Percentiles rank a stretch among this genome's conserved stretches.
Evolutionary conservation across 495 filamentous ascomycete genomes (phyloP).

Genomic region (Hypoxylon rickii): DNA sequence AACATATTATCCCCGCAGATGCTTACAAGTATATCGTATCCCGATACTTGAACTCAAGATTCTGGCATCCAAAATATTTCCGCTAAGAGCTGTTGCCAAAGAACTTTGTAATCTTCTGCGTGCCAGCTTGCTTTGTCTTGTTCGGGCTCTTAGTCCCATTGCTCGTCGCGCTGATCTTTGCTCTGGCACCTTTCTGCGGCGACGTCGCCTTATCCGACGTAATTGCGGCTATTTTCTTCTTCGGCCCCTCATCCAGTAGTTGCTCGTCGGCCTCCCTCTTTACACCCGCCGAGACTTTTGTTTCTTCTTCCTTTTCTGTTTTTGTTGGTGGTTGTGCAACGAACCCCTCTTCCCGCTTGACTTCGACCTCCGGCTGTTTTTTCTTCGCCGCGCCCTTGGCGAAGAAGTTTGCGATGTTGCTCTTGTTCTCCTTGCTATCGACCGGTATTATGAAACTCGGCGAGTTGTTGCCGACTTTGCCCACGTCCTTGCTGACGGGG

Average conservation of each 20-base stretch:
- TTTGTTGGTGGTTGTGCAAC: slow-evolving; percentile 26
- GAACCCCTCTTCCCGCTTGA: slow-evolving; percentile 34
- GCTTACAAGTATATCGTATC: no score
- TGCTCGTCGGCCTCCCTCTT: slow-evolving; percentile 62
- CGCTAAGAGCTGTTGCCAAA: slow-evolving; percentile 64
- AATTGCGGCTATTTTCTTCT: slow-evolving; percentile 50
- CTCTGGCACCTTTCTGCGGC: slow-evolving; percentile 21
- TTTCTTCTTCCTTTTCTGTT: slow-evolving; percentile 23
- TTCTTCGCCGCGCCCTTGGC: slow-evolving; percentile 48
- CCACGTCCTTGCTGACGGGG: slow-evolving; percentile 84
- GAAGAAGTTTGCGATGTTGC: slow-evolving; percentile 93
- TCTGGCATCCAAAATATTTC: slow-evolving; percentile 2
- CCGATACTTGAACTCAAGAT: no score
- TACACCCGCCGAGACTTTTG: slow-evolving; percentile 40
- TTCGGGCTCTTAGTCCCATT: slow-evolving; percentile 42
- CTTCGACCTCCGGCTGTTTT: slow-evolving; percentile 35
- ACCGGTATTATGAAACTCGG: slow-evolving; percentile 81
- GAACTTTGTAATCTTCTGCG: slow-evolving; percentile 84
- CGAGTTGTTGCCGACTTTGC: slow-evolving; percentile 93
- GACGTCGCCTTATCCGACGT: slow-evolving; percentile 29
- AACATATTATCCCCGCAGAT: no score
- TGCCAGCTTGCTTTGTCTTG: slow-evolving; percentile 61
- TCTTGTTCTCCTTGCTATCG: slow-evolving; percentile 82
- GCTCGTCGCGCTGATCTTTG: slow-evolving; percentile 42
- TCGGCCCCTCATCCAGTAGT: slow-evolving; percentile 45